Conservation (phyloP, 2,329 filamentous ascomycete genomes). For the Thielaviopsis euricoi region DNA sequence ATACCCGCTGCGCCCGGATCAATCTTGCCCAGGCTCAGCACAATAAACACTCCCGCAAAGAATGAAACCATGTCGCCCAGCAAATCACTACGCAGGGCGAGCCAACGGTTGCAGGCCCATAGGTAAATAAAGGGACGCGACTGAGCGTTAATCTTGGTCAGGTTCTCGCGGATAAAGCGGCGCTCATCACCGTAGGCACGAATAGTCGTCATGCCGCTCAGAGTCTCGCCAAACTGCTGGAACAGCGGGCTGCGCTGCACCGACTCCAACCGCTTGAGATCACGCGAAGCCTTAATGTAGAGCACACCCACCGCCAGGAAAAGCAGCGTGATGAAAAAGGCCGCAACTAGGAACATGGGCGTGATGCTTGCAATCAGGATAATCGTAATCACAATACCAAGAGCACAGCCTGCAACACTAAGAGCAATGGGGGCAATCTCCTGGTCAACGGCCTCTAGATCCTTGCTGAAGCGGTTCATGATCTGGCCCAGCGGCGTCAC, state of each 20-base stretch:
- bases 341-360: slow-evolving; percentile 77
- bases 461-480: slow-evolving; percentile 98
- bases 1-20: slow-evolving; percentile 86
- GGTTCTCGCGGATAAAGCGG: slow-evolving; percentile 84
- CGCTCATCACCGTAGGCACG: slow-evolving; percentile 89
- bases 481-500: slow-evolving; percentile 87
- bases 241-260: slow-evolving; percentile 88
- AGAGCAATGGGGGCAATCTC: slow-evolving; percentile 89
- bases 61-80: slow-evolving; percentile 85
- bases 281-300: slow-evolving; percentile 83
- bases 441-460: slow-evolving; percentile 86
- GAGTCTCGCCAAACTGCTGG: slow-evolving; percentile 93
- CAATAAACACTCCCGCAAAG: slow-evolving; percentile 82
- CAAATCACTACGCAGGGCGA: slow-evolving; percentile 79
- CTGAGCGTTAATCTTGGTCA: slow-evolving; percentile 75
- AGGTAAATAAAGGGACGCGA: slow-evolving; percentile 88
- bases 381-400: slow-evolving; percentile 67
- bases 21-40: slow-evolving; percentile 64
- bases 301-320: slow-evolving; percentile 75
- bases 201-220: slow-evolving; percentile 90
- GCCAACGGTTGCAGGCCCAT: slow-evolving; percentile 95
- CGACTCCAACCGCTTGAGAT: slow-evolving; percentile 87
- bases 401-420: slow-evolving; percentile 45
- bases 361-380: slow-evolving; percentile 77
- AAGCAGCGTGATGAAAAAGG: slow-evolving; percentile 63